These are phyloP conservation scores for Xerophyta viscosa DNA, from an alignment of 106 monocot species.

Conservation along the genomic window DNA sequence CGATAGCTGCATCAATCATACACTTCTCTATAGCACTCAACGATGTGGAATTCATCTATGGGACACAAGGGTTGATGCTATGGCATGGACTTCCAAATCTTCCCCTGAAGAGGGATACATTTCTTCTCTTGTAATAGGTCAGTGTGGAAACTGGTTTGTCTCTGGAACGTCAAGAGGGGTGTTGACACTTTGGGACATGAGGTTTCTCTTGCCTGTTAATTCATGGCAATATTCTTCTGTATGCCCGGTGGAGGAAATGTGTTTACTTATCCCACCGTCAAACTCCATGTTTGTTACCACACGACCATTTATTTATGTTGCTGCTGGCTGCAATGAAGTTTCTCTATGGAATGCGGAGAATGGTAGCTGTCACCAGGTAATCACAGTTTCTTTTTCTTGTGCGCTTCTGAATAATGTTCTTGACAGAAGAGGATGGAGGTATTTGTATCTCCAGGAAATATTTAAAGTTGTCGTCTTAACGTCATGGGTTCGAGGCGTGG, in stretches of 20 bases:
- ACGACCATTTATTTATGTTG: conserved; percentile 82
- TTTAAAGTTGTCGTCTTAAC: no score
- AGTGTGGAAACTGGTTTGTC: conserved; percentile 96
- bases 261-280: conserved; percentile 59
- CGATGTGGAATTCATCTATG: conserved; percentile 66
- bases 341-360: conserved; percentile 99
- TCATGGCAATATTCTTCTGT: conserved; percentile 74
- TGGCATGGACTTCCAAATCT: conserved; percentile 65
- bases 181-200: conserved; percentile 88
- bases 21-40: conserved; percentile 75
- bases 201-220: conserved; percentile 93
- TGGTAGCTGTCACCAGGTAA: conserved; percentile 96
- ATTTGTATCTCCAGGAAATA: no score
- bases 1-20: conserved; percentile 44
- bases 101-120: conserved; percentile 68
- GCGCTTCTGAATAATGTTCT: no score
- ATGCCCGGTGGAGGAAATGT: conserved; percentile 78
- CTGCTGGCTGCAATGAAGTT: conserved; percentile 90
- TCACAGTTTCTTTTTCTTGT: background rate
- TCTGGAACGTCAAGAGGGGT: conserved; percentile 91
- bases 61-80: conserved; percentile 57
- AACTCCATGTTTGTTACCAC: conserved; percentile 32
- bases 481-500: no score
- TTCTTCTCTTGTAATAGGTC: conserved; percentile 75
- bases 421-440: no score